Percentiles rank a stretch among this genome's conserved stretches.
These are phyloP conservation scores for Pichia californica DNA, from an alignment of 805 yeast species.

Conservation along the genomic window DNA sequence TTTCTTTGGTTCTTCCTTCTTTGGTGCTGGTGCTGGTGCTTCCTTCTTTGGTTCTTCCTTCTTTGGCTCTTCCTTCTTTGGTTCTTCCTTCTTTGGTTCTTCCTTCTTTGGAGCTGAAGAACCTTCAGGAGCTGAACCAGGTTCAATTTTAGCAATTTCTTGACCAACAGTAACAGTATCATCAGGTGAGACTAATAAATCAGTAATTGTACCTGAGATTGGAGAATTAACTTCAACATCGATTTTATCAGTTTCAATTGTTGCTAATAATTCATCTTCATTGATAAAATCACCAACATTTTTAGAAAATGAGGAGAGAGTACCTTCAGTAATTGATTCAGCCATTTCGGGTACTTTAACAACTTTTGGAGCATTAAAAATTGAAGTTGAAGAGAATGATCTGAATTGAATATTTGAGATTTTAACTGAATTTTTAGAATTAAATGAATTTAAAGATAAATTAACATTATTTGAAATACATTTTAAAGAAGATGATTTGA, in stretches of 20 bases:
- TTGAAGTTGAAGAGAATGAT: conserved; percentile 3
- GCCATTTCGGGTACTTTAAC: conserved; percentile 99
- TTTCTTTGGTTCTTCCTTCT: conserved; percentile 21
- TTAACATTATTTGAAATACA: no score
- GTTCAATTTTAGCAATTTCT: conserved; percentile 80
- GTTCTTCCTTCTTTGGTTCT: background rate
- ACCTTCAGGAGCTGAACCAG: conserved; percentile 63
- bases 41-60: conserved; percentile 2
- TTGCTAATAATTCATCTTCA: conserved; percentile 48
- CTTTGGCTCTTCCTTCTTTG: conserved; percentile 4
- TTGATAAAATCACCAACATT: conserved; percentile 81
- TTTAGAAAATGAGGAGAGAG: conserved; percentile 61
- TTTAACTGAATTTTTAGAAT: no score
- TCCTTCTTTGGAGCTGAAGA: conserved; percentile 14
- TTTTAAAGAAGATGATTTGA: background rate
- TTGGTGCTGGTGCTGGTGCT: conserved; percentile 15
- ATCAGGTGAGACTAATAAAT: conserved; percentile 74
- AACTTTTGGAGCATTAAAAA: conserved; percentile 14
- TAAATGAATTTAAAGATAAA: no score
- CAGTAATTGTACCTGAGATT: conserved; percentile 80
- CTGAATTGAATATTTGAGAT: background rate
- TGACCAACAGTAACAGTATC: conserved; percentile 97
- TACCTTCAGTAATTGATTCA: conserved; percentile 96
- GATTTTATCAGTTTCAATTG: conserved; percentile 97
- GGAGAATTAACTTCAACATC: conserved; percentile 97